A percentile compares a stretch with the other conserved stretches of the same genome.
Conservation (phyloP, 805 yeast genomes). For the Ogataea trehaloabstinens region DNA sequence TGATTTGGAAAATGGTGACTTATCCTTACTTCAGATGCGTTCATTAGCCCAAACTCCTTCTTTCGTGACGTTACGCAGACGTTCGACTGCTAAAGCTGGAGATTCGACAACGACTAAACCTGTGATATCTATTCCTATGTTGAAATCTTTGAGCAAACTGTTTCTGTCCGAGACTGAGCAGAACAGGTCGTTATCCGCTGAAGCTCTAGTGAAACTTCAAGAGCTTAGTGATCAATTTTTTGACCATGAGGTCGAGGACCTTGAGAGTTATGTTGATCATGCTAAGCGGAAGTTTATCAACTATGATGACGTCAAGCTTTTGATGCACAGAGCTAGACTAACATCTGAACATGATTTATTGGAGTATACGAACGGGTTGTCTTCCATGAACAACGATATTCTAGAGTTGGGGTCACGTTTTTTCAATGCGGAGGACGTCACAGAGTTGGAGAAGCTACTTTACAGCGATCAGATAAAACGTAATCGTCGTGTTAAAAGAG, state of each 20-base stretch:
- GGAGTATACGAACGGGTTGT: slow-evolving; percentile 1
- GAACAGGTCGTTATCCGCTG: slow-evolving; percentile 19
- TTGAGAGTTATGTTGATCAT: slow-evolving; percentile 35
- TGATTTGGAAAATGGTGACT: slow-evolving; percentile 10
- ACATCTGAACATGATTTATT: slow-evolving; percentile 18
- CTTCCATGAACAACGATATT: slow-evolving; percentile 15
- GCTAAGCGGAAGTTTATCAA: slow-evolving; percentile 28
- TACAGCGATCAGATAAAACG: slow-evolving; percentile 19
- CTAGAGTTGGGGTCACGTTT: slow-evolving; percentile 12
- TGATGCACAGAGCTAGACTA: slow-evolving; percentile 30
- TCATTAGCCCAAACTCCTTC: slow-evolving; percentile 7
- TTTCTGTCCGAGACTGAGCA: slow-evolving; percentile 16
- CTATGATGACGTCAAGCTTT: slow-evolving; percentile 34
- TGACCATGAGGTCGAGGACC: slow-evolving; percentile 33
- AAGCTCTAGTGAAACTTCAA: slow-evolving; percentile 28
- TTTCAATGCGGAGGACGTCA: slow-evolving; percentile 25
- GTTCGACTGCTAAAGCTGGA: slow-evolving; percentile 3
- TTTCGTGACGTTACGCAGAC: slow-evolving; percentile 17
- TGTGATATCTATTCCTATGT: slow-evolving; percentile 10
- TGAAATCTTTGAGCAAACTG: slow-evolving; percentile 14
- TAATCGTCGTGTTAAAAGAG: slow-evolving; percentile 10
- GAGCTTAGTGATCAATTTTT: slow-evolving; percentile 36
- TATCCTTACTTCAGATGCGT: slow-evolving; percentile 16
- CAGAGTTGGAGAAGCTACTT: slow-evolving; percentile 25
- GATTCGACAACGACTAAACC: slow-evolving; percentile 2